phyloP scores from a whole-genome alignment of 805 yeast species.

The Nakazawaea siamensis region DNA sequence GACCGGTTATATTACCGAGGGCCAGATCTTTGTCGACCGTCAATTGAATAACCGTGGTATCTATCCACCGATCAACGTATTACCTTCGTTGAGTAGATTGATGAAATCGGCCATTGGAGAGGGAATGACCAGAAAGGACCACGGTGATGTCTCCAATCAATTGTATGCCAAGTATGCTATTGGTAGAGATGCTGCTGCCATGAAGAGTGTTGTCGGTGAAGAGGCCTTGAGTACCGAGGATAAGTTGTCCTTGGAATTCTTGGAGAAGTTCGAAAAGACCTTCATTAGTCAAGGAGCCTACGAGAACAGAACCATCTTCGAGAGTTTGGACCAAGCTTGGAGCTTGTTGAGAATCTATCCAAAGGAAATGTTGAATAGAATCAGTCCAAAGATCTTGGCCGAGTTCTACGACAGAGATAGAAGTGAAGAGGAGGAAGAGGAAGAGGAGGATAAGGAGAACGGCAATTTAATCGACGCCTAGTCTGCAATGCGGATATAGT shows the following conservation, averaged over 20 bases:
- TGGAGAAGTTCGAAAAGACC: constrained; percentile 95
- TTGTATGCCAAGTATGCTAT: constrained; percentile 98
- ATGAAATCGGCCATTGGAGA: constrained; percentile 99
- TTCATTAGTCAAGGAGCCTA: constrained; percentile 96
- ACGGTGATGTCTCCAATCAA: constrained; percentile 98
- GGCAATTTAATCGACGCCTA: constrained; percentile 9
- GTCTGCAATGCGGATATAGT: too few relatives aligned
- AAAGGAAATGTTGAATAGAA: constrained; percentile 96
- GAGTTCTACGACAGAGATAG: constrained; percentile 93
- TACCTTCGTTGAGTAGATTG: constrained; percentile 94
- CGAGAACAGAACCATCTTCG: constrained; percentile 90
- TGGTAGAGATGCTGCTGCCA: constrained; percentile 99
- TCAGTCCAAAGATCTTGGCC: constrained; percentile 91
- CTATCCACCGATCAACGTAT: constrained; percentile 97
- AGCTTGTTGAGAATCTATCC: constrained; percentile 96
- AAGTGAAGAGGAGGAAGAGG: constrained; percentile 51
- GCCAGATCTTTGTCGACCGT: constrained; percentile 96
- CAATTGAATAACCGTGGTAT: constrained; percentile 94
- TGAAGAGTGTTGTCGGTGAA: constrained; percentile 99
- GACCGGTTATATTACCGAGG: constrained; percentile 99
- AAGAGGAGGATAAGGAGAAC: constrained; percentile 29
- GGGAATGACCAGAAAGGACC: constrained; percentile 99
- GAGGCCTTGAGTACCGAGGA: constrained; percentile 98
- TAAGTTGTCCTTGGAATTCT: constrained; percentile 92
- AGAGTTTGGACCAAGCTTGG: constrained; percentile 98